phyloP scores from a whole-genome alignment of 345 rosid genomes.

The Eucalyptus melliodora region DNA sequence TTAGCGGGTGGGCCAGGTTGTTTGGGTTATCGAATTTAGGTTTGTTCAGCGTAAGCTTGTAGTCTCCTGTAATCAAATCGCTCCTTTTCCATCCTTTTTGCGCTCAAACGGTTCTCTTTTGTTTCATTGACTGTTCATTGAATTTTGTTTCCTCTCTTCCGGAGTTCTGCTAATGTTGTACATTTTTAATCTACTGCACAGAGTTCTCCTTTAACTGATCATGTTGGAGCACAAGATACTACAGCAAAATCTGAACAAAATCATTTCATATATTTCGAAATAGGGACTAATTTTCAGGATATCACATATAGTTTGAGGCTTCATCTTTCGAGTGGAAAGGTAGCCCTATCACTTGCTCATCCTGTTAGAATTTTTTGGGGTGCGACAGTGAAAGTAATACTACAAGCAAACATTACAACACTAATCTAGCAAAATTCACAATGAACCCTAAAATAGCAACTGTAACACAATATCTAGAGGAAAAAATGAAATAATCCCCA shows the following conservation, averaged over 20 bases:
- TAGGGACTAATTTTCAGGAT: too few species aligned
- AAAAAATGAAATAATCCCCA: neutral
- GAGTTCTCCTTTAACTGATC: constrained; percentile 90
- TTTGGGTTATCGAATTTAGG: neutral
- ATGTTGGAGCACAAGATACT: constrained; percentile 58
- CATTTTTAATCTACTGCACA: neutral
- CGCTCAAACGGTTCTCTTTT: neutral
- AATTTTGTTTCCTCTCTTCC: neutral
- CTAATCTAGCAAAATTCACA: neutral
- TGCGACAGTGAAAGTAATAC: neutral
- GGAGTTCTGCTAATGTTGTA: neutral
- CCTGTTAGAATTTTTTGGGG: neutral
- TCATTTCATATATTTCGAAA: too few species aligned
- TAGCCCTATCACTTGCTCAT: neutral
- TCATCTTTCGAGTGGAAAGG: neutral
- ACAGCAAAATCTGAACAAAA: constrained; percentile 49
- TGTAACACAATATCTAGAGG: neutral
- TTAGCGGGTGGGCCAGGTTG: neutral
- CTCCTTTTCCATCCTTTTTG: neutral
- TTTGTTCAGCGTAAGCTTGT: neutral
- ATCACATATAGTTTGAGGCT: neutral
- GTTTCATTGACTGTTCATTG: neutral
- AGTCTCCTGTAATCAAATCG: too few species aligned
- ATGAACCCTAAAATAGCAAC: neutral
- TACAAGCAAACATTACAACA: neutral